A percentile compares a stretch with the other conserved stretches of the same genome.
These are phyloP conservation scores for Pelargonium citronellum DNA, from an alignment of 441 rosid species.

Conservation along the genomic window DNA sequence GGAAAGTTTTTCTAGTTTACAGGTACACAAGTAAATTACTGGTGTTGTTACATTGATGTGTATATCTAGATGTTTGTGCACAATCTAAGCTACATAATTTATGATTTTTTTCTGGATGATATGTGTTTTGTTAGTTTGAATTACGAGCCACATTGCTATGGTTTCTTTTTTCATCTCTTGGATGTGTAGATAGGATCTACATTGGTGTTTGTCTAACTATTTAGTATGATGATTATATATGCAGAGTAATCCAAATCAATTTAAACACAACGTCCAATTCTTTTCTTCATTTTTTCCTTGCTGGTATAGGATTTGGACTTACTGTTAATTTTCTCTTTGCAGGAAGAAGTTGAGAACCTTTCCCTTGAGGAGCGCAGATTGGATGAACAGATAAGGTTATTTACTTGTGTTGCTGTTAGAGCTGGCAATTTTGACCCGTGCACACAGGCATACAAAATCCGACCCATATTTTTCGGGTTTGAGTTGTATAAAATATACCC, in stretches of 20 bases:
- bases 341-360: constrained; percentile 81
- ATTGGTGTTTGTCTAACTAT: too few species aligned
- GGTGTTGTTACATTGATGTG: constrained; percentile 6
- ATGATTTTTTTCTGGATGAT: not conserved
- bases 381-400: constrained; percentile 78
- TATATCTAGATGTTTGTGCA: not conserved
- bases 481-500: too few species aligned
- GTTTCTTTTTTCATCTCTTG: too few species aligned
- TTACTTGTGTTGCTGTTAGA: constrained; percentile 15
- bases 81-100: not conserved
- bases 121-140: not conserved
- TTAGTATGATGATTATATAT: not conserved
- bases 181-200: too few species aligned
- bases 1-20: constrained; percentile 62
- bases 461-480: too few species aligned
- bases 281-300: not conserved
- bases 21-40: constrained; percentile 40
- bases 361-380: constrained; percentile 54
- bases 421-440: too few species aligned
- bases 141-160: not conserved
- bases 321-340: constrained; percentile 20
- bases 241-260: not conserved
- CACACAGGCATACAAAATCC: too few species aligned
- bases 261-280: not conserved
- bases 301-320: constrained; percentile 12